Conservation (phyloP, 2,329 filamentous ascomycete species). For the Tolypocladium tundrense region DNA sequence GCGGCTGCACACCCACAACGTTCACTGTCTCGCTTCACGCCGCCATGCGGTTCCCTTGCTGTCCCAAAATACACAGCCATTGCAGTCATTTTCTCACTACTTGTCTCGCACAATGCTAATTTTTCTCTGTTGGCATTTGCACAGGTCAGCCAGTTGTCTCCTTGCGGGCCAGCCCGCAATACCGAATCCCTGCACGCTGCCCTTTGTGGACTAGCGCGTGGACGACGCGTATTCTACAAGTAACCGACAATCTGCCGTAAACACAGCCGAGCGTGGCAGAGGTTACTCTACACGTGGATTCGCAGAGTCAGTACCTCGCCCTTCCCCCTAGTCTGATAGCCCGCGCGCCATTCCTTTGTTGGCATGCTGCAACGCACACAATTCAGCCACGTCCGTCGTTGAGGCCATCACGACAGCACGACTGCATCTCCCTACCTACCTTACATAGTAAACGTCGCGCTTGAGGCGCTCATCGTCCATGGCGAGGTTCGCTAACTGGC, state of each 20-base stretch:
- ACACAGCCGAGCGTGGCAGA: background rate
- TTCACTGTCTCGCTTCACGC: background rate
- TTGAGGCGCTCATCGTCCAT: background rate
- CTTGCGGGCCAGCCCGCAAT: background rate
- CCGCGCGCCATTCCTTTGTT: background rate
- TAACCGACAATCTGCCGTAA: conserved; percentile 8
- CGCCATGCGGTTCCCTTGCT: background rate
- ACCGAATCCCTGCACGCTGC: conserved; percentile 5
- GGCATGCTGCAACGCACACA: background rate
- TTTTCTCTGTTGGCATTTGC: background rate
- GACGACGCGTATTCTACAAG: background rate
- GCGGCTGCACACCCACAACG: background rate
- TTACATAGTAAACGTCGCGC: background rate
- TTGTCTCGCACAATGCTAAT: background rate
- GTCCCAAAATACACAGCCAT: background rate
- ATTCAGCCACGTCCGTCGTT: background rate
- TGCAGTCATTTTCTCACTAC: background rate
- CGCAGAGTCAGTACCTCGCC: conserved; percentile 6
- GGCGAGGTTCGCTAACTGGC: conserved; percentile 18
- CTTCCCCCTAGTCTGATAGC: background rate
- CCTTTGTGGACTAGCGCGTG: conserved; percentile 4
- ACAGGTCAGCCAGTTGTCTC: background rate
- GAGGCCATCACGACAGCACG: background rate
- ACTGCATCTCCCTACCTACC: background rate
- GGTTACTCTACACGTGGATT: conserved; percentile 1